A percentile compares a stretch with the other conserved stretches of the same genome.
These are phyloP conservation scores for Melanogaster broomeanus DNA, from an alignment of 768 basidiomycete genomes.

Conservation along the genomic window DNA sequence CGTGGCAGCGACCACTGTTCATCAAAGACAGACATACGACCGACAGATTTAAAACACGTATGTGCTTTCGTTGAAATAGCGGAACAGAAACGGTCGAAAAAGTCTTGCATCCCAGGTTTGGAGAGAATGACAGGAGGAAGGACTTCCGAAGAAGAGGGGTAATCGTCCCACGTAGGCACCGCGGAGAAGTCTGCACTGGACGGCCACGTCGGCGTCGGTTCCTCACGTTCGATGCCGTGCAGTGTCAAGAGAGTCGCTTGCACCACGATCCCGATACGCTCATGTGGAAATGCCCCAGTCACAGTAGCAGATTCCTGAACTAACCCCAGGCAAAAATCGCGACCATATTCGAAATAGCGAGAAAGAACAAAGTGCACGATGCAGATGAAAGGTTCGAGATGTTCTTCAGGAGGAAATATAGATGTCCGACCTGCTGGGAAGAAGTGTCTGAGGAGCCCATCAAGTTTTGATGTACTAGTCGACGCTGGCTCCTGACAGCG, in stretches of 20 bases:
- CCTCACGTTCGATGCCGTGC: conserved; percentile 71
- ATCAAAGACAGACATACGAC: conserved; percentile 81
- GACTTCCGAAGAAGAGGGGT: conserved; percentile 66
- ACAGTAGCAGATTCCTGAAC: conserved; percentile 65
- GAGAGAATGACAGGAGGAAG: conserved; percentile 54
- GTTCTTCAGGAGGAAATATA: conserved; percentile 71
- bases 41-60: conserved; percentile 63
- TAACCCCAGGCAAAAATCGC: conserved; percentile 78
- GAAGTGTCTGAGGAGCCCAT: conserved; percentile 71
- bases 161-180: conserved; percentile 58
- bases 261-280: conserved; percentile 71
- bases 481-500: conserved; percentile 86
- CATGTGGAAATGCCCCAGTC: conserved; percentile 58
- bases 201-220: conserved; percentile 75
- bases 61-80: conserved; percentile 58
- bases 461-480: conserved; percentile 78
- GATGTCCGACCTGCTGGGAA: conserved; percentile 70
- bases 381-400: conserved; percentile 73
- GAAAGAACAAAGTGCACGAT: conserved; percentile 82
- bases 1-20: conserved; percentile 76
- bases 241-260: conserved; percentile 78
- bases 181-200: conserved; percentile 66
- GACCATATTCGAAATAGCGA: conserved; percentile 83
- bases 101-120: conserved; percentile 70
- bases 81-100: conserved; percentile 65